Percentiles rank a stretch among this genome's conserved stretches.
These are phyloP conservation scores for Globisporangium cylindrosporum DNA, from an alignment of 352 stramenopile species.

Conservation along the genomic window DNA sequence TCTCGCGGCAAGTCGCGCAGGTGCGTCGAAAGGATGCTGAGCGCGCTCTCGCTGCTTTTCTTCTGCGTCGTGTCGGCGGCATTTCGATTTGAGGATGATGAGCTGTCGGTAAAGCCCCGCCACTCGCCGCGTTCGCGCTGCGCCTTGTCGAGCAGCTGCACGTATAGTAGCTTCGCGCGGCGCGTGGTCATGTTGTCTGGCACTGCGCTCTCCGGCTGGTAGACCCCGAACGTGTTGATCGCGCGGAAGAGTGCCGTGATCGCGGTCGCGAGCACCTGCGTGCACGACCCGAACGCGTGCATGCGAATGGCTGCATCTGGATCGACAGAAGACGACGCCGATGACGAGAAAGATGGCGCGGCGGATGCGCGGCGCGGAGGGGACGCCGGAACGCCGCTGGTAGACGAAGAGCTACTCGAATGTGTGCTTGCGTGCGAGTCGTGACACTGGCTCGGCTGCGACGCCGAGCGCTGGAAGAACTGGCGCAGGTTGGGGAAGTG, in stretches of 20 bases:
- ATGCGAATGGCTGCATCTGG: conserved; percentile 13
- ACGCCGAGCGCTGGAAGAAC: conserved; percentile 29
- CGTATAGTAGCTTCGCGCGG: conserved; percentile 62
- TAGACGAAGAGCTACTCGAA: not conserved
- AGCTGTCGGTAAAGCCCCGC: conserved; percentile 42
- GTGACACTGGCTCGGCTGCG: conserved; percentile 18
- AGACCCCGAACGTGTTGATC: conserved; percentile 39
- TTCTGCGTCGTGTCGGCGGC: conserved; percentile 6
- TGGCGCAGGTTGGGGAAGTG: conserved; percentile 24
- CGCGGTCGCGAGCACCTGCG: conserved; percentile 46
- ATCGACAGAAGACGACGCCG: not conserved
- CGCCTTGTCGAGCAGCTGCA: conserved; percentile 58
- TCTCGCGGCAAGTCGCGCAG: conserved; percentile 16
- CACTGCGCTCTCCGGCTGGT: conserved; percentile 19
- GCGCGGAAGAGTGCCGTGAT: conserved; percentile 44
- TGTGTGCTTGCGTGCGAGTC: not conserved
- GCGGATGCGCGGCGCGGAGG: not conserved
- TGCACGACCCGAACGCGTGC: conserved; percentile 55
- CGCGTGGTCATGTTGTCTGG: conserved; percentile 37
- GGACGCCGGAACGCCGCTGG: not conserved
- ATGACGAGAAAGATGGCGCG: not conserved
- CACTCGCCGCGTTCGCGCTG: conserved; percentile 70
- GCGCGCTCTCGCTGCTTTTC: conserved; percentile 14
- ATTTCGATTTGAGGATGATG: conserved; percentile 4
- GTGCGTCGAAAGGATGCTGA: conserved; percentile 17